phyloP scores from a whole-genome alignment of 116 monocot genomes.

The Phalaenopsis hybrid region DNA sequence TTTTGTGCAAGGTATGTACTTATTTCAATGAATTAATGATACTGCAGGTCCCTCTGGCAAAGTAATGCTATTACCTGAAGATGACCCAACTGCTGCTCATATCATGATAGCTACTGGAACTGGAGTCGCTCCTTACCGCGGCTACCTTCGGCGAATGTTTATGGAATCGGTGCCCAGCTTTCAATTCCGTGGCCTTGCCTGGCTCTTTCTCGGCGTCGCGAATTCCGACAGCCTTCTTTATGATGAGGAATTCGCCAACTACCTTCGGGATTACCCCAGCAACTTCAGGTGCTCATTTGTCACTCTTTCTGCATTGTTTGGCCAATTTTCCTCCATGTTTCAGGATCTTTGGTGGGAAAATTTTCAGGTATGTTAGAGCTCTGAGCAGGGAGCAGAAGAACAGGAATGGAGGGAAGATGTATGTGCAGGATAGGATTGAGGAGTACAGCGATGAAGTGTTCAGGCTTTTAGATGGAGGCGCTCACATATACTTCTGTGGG shows the following conservation, averaged over 20 bases:
- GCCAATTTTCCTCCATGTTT: not conserved
- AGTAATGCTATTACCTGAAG: conserved; percentile 90
- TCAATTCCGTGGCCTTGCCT: conserved; percentile 75
- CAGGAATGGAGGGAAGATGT: conserved; percentile 88
- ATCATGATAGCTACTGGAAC: conserved; percentile 99
- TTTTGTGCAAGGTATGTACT: too few species aligned
- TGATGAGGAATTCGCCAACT: conserved; percentile 73
- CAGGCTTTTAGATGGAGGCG: conserved; percentile 83
- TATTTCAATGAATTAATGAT: not conserved
- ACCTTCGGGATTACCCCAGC: conserved; percentile 59
- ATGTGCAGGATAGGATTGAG: conserved; percentile 96
- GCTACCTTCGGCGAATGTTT: conserved; percentile 96
- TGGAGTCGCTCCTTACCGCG: conserved; percentile 86
- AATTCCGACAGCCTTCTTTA: conserved; percentile 93
- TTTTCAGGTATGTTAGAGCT: conserved; percentile 64
- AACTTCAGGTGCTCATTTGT: conserved; percentile 56
- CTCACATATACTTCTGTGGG: conserved; percentile 97
- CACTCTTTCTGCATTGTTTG: not conserved
- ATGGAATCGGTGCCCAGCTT: conserved; percentile 80
- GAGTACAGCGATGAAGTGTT: conserved; percentile 94
- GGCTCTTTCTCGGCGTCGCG: conserved; percentile 97
- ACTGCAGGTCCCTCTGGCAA: conserved; percentile 88
- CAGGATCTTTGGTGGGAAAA: not conserved
- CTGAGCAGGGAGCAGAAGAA: conserved; percentile 98
- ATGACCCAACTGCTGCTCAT: conserved; percentile 76